Evolutionary conservation across 2,329 filamentous ascomycete genomes (phyloP).

Genomic region (Zasmidium cellare): DNA sequence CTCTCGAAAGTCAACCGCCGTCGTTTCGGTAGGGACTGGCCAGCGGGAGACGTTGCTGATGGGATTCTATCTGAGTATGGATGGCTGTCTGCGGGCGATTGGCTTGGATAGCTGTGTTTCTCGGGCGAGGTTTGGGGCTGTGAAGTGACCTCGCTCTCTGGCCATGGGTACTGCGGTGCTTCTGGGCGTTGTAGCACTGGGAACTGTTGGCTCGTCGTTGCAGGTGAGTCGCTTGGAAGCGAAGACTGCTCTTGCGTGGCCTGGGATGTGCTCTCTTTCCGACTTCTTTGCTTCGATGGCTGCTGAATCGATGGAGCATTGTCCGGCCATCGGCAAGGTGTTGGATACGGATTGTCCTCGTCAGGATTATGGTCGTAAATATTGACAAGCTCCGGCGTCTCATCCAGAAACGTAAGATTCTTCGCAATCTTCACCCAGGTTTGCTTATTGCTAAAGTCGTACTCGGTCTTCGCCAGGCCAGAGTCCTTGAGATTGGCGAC

Average conservation of each 20-base stretch:
- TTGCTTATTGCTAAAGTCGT: conserved; percentile 32
- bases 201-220: background rate
- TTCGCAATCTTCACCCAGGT: conserved; percentile 33
- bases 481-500: conserved; percentile 27
- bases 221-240: background rate
- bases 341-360: conserved; percentile 17
- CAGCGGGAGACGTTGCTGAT: background rate
- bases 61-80: conserved; percentile 6
- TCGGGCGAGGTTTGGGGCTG: background rate
- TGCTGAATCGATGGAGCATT: background rate
- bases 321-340: conserved; percentile 11
- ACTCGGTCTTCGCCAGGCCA: conserved; percentile 30
- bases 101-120: background rate
- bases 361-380: conserved; percentile 33
- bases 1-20: conserved; percentile 22
- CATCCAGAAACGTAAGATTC: conserved; percentile 34
- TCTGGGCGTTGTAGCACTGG: conserved; percentile 2
- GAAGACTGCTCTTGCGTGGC: background rate
- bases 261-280: background rate
- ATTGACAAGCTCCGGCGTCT: conserved; percentile 34
- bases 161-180: conserved; percentile 8
- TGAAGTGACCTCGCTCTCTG: background rate
- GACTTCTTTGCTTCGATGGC: background rate
- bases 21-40: conserved; percentile 9
- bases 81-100: conserved; percentile 4